Evolutionary conservation across 2,329 filamentous ascomycete genomes (phyloP).

Genomic region (Madurella mycetomatis): DNA sequence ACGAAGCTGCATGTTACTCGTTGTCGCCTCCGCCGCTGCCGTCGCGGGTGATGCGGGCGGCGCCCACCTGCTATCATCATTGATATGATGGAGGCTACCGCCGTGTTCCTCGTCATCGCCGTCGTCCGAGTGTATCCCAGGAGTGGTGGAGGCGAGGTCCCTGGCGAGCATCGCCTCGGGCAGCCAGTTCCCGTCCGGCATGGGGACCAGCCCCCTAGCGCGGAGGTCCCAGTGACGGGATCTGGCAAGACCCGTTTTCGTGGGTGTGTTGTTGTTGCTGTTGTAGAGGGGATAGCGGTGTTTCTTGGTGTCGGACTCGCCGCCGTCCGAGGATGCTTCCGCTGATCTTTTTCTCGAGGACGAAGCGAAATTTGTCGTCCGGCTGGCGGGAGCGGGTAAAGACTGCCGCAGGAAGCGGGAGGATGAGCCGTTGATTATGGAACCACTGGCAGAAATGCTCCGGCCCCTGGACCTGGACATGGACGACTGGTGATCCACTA

Average conservation of each 20-base stretch:
- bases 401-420: slow-evolving; percentile 21
- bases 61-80: neutral
- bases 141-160: neutral
- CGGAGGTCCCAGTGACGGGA: slow-evolving; percentile 36
- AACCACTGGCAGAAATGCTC: slow-evolving; percentile 24
- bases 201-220: slow-evolving; percentile 40
- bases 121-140: neutral
- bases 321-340: slow-evolving; percentile 19
- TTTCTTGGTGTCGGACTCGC: slow-evolving; percentile 27
- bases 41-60: slow-evolving; percentile 1
- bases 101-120: neutral
- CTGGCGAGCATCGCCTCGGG: slow-evolving; percentile 46
- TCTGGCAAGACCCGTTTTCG: slow-evolving; percentile 11
- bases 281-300: neutral
- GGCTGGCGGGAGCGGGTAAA: slow-evolving; percentile 20
- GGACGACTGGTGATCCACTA: slow-evolving; percentile 8
- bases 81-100: too few species aligned
- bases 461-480: slow-evolving; percentile 5
- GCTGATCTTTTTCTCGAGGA: slow-evolving; percentile 20
- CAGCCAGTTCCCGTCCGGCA: slow-evolving; percentile 50
- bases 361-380: slow-evolving; percentile 7
- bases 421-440: slow-evolving; percentile 16
- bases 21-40: too few species aligned
- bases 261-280: neutral
- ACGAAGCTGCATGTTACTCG: slow-evolving; percentile 4